phyloP scores from a whole-genome alignment of 1,139 yeast genomes.

The Debaryomyces sp. region DNA sequence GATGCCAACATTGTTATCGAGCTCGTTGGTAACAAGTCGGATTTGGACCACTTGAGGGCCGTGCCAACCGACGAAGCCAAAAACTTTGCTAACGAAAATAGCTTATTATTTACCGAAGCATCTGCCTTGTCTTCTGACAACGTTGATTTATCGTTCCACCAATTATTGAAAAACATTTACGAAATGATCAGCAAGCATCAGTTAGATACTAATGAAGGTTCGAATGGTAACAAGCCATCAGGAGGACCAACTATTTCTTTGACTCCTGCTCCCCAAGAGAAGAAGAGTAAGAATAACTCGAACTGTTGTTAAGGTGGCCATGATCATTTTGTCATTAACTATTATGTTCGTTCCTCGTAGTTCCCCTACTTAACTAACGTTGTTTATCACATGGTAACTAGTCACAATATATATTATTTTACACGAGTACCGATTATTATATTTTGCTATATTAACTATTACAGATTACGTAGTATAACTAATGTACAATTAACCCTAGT shows the following conservation, averaged over 20 bases:
- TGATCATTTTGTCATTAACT: not conserved
- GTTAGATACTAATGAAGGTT: conserved; percentile 64
- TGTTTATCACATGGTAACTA: conserved; percentile 3
- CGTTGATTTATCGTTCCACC: conserved; percentile 93
- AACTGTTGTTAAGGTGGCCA: conserved; percentile 61
- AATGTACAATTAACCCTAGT: conserved; percentile 6
- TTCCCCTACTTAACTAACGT: not conserved
- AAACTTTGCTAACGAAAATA: conserved; percentile 93
- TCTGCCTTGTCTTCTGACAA: conserved; percentile 94
- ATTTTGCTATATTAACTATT: not conserved
- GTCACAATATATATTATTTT: conserved; percentile 3
- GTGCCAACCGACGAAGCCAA: conserved; percentile 98
- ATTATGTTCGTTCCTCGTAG: not conserved
- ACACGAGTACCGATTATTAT: not conserved
- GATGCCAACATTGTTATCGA: conserved; percentile 97
- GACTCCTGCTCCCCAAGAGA: conserved; percentile 90
- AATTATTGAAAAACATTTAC: conserved; percentile 86
- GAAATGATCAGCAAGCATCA: conserved; percentile 89
- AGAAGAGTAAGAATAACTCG: conserved; percentile 59
- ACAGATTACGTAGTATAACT: conserved; percentile 1
- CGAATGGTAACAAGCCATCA: conserved; percentile 46
- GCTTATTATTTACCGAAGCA: conserved; percentile 92
- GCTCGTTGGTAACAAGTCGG: conserved; percentile 85
- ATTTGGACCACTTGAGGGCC: conserved; percentile 92
- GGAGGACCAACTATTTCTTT: conserved; percentile 90